Percentiles rank a stretch among this genome's conserved stretches.
phyloP scores from a whole-genome alignment of 495 filamentous ascomycete species.

The Lasiosphaeria ovina region DNA sequence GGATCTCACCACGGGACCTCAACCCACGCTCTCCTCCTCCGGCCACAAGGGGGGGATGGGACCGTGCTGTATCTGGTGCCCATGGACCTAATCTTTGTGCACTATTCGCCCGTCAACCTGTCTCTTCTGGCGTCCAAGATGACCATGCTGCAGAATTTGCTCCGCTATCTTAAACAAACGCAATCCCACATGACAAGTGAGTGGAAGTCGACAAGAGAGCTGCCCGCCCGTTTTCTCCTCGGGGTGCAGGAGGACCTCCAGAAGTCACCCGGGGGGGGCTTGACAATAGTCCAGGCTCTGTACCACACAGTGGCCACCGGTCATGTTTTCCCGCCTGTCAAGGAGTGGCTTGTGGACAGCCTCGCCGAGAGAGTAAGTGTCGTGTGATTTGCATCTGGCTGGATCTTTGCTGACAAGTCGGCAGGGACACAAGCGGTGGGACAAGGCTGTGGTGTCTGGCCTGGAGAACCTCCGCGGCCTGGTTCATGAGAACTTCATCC shows the following conservation, averaged over 20 bases:
- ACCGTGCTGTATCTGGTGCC: constrained; percentile 63
- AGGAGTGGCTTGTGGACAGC: constrained; percentile 87
- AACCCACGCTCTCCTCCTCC: constrained; percentile 71
- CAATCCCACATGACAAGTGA: constrained; percentile 71
- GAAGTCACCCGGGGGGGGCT: constrained; percentile 33
- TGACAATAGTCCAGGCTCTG: constrained; percentile 67
- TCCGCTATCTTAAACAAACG: constrained; percentile 76
- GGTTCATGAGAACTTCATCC: constrained; percentile 82
- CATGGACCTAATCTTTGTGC: constrained; percentile 78
- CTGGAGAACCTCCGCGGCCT: constrained; percentile 74
- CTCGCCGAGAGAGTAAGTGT: constrained; percentile 72
- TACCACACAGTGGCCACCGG: constrained; percentile 88
- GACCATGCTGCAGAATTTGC: constrained; percentile 79
- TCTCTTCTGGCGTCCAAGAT: constrained; percentile 82
- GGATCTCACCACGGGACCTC: constrained; percentile 70
- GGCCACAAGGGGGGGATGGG: constrained; percentile 26
- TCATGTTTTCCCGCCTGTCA: constrained; percentile 69
- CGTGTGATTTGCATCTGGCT: background rate
- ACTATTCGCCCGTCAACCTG: constrained; percentile 73
- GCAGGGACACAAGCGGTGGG: constrained; percentile 93
- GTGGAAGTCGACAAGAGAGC: constrained; percentile 78
- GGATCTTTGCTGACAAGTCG: constrained; percentile 2
- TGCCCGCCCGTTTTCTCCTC: constrained; percentile 71
- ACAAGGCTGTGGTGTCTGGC: constrained; percentile 74
- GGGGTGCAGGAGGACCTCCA: constrained; percentile 67